Evolutionary conservation across 805 yeast species (phyloP).

Genomic region (Scheffersomyces lignosus): DNA sequence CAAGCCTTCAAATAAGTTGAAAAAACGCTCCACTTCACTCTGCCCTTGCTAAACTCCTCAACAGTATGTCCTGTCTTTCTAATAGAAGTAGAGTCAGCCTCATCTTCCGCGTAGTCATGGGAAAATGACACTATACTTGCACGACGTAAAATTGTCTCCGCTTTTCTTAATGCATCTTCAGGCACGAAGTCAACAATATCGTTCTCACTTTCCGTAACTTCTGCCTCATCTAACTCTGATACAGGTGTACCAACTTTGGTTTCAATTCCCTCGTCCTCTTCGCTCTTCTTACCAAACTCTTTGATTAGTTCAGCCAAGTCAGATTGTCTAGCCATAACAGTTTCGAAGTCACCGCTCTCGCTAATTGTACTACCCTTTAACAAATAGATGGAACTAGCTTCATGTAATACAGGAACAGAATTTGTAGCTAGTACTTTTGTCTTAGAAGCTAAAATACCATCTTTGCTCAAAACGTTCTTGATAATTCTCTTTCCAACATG

Average conservation of each 20-base stretch:
- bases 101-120: slow-evolving; percentile 22
- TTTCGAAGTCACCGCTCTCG: slow-evolving; percentile 28
- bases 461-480: slow-evolving; percentile 28
- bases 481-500: slow-evolving; percentile 41
- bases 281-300: slow-evolving; percentile 17
- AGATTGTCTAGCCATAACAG: slow-evolving; percentile 17
- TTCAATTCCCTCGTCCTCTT: slow-evolving; percentile 4
- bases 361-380: slow-evolving; percentile 27
- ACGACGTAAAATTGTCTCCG: slow-evolving; percentile 10
- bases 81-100: slow-evolving; percentile 7
- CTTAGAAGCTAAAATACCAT: slow-evolving; percentile 33
- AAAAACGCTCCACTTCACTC: slow-evolving; percentile 56
- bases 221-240: slow-evolving; percentile 2
- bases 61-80: slow-evolving; percentile 13
- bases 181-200: slow-evolving; percentile 2
- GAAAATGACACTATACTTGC: slow-evolving; percentile 23
- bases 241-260: too few relatives aligned
- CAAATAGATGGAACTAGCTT: slow-evolving; percentile 33
- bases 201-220: slow-evolving; percentile 4
- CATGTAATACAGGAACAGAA: slow-evolving; percentile 35
- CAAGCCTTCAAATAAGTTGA: slow-evolving; percentile 60
- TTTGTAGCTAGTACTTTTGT: slow-evolving; percentile 41
- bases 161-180: background rate
- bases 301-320: slow-evolving; percentile 20
- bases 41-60: slow-evolving; percentile 55